These are phyloP conservation scores for Lentinula edodes DNA, from an alignment of 768 basidiomycete species.

Conservation along the genomic window DNA sequence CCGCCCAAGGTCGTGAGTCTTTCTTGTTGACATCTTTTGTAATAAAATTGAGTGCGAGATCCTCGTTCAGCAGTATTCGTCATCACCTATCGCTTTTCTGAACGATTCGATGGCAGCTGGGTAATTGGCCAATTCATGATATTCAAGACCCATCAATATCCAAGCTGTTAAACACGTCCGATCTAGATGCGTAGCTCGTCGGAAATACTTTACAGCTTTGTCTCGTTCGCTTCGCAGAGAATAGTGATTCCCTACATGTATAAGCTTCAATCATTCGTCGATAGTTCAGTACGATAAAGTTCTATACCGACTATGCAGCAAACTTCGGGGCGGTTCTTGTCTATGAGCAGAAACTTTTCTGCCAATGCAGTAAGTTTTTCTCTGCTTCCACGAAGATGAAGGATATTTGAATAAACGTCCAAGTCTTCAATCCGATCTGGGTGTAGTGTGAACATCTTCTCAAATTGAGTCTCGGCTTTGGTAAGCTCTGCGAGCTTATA, in stretches of 20 bases:
- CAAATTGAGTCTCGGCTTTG: conserved; percentile 8
- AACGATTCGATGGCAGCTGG: conserved; percentile 83
- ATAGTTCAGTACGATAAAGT: background rate
- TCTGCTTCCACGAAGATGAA: conserved; percentile 71
- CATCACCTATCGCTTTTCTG: conserved; percentile 69
- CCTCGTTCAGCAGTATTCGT: background rate
- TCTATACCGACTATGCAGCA: conserved; percentile 71
- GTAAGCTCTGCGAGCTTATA: conserved; percentile 24
- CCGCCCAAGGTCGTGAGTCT: conserved; percentile 81
- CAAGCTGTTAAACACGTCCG: conserved; percentile 72
- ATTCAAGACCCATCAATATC: conserved; percentile 84
- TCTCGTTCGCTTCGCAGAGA: conserved; percentile 72
- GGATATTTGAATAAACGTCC: conserved; percentile 75
- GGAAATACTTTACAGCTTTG: conserved; percentile 75
- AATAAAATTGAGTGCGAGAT: background rate
- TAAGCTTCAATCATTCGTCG: background rate
- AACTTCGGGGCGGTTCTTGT: conserved; percentile 72
- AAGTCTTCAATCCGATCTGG: conserved; percentile 75
- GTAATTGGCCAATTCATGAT: conserved; percentile 76
- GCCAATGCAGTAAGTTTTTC: conserved; percentile 67
- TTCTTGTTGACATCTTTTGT: conserved; percentile 65
- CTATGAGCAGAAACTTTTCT: conserved; percentile 61
- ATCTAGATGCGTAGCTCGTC: conserved; percentile 71
- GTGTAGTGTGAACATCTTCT: conserved; percentile 37
- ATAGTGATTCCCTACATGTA: conserved; percentile 63